Percentiles rank a stretch among this genome's conserved stretches.
phyloP scores from a whole-genome alignment of 2,329 filamentous ascomycete species.

The Colletotrichum coccodes region DNA sequence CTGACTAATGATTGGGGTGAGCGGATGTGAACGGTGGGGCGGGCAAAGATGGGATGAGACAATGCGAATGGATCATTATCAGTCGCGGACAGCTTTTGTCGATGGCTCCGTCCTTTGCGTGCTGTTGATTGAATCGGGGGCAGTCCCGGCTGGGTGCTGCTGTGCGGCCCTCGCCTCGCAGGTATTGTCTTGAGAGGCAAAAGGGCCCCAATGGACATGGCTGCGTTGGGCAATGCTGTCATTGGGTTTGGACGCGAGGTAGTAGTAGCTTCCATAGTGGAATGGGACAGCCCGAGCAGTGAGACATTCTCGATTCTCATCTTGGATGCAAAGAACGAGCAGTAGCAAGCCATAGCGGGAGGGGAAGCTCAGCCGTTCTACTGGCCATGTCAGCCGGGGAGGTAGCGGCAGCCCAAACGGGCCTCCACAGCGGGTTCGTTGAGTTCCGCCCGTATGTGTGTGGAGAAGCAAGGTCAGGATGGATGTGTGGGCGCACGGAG shows the following conservation, averaged over 20 bases:
- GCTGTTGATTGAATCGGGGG: not conserved
- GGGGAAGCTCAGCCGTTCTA: constrained; percentile 26
- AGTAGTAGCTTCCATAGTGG: constrained; percentile 3
- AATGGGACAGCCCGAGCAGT: constrained; percentile 5
- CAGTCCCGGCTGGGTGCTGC: not conserved
- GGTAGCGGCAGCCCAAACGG: constrained; percentile 28
- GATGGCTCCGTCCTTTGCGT: constrained; percentile 8
- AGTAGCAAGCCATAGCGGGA: constrained; percentile 11
- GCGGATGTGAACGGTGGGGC: not conserved
- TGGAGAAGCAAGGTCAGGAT: constrained; percentile 20
- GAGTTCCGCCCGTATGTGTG: constrained; percentile 20
- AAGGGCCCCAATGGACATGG: not conserved
- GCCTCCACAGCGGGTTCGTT: constrained; percentile 29
- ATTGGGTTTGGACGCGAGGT: not conserved
- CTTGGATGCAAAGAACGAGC: constrained; percentile 6
- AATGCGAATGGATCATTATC: not conserved
- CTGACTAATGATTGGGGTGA: not conserved
- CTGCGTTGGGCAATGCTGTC: constrained; percentile 8
- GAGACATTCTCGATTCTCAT: constrained; percentile 20
- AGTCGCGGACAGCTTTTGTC: not conserved
- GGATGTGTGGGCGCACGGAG: not conserved
- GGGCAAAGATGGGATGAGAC: constrained; percentile 3
- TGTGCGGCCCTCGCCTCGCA: not conserved
- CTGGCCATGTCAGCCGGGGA: constrained; percentile 19
- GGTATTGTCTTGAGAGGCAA: not conserved